A percentile compares a stretch with the other conserved stretches of the same genome.
phyloP scores from a whole-genome alignment of 805 yeast genomes.

The Sporopachydermia lactativora region DNA sequence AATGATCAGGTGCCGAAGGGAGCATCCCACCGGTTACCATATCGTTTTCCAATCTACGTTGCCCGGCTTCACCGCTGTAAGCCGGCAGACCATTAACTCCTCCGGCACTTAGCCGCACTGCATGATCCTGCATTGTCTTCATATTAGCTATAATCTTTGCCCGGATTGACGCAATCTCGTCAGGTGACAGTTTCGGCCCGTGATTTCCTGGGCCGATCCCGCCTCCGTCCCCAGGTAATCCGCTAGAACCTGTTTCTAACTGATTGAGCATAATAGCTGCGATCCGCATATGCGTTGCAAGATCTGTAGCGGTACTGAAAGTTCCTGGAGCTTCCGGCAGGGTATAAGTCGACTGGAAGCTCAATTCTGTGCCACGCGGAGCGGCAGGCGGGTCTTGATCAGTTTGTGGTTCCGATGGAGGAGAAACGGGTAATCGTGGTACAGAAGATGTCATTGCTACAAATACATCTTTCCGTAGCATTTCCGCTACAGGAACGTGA shows the following conservation, averaged over 20 bases:
- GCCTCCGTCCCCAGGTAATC: constrained; percentile 18
- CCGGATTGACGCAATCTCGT: constrained; percentile 54
- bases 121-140: constrained; percentile 60
- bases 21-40: constrained; percentile 68
- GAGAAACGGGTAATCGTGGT: background rate
- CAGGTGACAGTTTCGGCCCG: constrained; percentile 26
- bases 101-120: constrained; percentile 5
- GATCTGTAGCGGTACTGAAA: constrained; percentile 27
- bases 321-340: constrained; percentile 4
- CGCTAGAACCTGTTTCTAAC: constrained; percentile 49
- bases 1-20: constrained; percentile 10
- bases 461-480: constrained; percentile 48
- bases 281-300: constrained; percentile 89
- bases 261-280: constrained; percentile 93
- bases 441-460: background rate
- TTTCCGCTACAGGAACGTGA: constrained; percentile 4
- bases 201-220: background rate
- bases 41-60: constrained; percentile 84
- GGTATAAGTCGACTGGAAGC: constrained; percentile 7
- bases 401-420: background rate
- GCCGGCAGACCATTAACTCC: constrained; percentile 41
- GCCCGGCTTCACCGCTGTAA: constrained; percentile 62
- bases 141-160: constrained; percentile 54
- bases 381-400: constrained; percentile 9
- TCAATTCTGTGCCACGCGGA: constrained; percentile 6